Percentiles rank a stretch among this genome's conserved stretches.
These are phyloP conservation scores for Beverwykella pulmonaria DNA, from an alignment of 495 filamentous ascomycete species.

Conservation along the genomic window DNA sequence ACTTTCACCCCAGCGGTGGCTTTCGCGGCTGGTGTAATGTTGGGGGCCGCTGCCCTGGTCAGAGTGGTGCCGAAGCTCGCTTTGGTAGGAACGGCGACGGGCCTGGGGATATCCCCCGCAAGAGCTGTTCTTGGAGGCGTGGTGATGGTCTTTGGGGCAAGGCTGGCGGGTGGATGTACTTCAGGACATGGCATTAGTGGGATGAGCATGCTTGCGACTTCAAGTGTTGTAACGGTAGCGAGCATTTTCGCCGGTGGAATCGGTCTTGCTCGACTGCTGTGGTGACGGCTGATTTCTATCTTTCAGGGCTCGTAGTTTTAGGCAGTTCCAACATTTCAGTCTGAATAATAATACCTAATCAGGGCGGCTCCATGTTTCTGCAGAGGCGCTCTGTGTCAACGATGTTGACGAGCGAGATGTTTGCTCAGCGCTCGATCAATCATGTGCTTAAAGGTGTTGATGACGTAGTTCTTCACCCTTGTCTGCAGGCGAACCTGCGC, in stretches of 20 bases:
- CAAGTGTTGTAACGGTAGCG: constrained; percentile 25
- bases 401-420: no score
- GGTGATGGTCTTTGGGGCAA: constrained; percentile 26
- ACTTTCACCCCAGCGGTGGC: constrained; percentile 6
- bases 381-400: no score
- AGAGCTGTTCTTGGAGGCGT: constrained; percentile 24
- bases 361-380: no score
- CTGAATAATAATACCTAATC: no score
- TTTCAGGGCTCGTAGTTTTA: no score
- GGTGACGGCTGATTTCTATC: constrained; percentile 2
- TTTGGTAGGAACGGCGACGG: neutral
- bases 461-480: no score
- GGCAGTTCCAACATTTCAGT: no score
- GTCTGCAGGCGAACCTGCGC: no score
- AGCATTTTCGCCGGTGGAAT: constrained; percentile 30
- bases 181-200: constrained; percentile 34
- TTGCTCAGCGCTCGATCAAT: no score
- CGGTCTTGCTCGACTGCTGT: constrained; percentile 16
- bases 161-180: constrained; percentile 31
- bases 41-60: constrained; percentile 19
- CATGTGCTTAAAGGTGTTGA: no score
- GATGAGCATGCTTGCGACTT: constrained; percentile 29
- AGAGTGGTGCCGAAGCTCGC: constrained; percentile 20
- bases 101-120: constrained; percentile 6
- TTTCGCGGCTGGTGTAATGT: constrained; percentile 25